Evolutionary conservation across 2,329 filamentous ascomycete genomes (phyloP), one percentile per base, ranked within the genome.

Genomic region (Apiospora koreana): DNA sequence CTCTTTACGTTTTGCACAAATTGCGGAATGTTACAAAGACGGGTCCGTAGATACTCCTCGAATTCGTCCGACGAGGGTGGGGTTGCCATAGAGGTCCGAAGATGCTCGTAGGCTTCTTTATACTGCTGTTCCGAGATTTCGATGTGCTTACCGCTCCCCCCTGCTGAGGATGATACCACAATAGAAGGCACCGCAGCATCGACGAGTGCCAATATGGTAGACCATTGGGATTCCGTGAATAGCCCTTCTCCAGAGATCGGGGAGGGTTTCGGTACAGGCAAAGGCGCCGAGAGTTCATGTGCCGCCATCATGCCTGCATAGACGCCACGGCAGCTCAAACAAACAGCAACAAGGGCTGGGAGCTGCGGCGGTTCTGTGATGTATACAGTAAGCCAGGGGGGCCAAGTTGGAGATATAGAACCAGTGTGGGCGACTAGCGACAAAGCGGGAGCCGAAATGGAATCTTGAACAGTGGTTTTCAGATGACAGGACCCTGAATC

Each of bases 121-220:
- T 89, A 88, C 65, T 87, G 83, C n/a, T 79, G 79, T 68, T 87
- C 83, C 0, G 86, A 77, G 16, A 90, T 80, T 21, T 78, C 77
- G 21, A 89, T 79, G 71, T 87, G 83, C 43, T 74, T 79, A 4
- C 77, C 75, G 28, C 76, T 76, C 74, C 87, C 83, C 16, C 77
- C 76, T 25, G 79, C 74, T 25, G 78, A 74, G 23, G 83, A 80
- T 18, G 83, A 80, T 18, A 83, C 77, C 25, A 83, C 84, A 72
- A 93, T 83, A 25, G 89, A 86, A 2, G 91, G 90, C 42, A 93
- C 80, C 23, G 88, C 79, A n/a, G 86, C 87, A 73, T 91, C 88
- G 50, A 90, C 78, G 8, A 91, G 79, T 2, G 88, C 82, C 73
- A 86, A 82, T 54, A 90, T 76, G 2, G 86, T 85, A 48, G 82